Evolutionary conservation across 1,139 yeast species (phyloP), one percentile per base, ranked within the genome.

Genomic region (Suhomyces taliae): DNA sequence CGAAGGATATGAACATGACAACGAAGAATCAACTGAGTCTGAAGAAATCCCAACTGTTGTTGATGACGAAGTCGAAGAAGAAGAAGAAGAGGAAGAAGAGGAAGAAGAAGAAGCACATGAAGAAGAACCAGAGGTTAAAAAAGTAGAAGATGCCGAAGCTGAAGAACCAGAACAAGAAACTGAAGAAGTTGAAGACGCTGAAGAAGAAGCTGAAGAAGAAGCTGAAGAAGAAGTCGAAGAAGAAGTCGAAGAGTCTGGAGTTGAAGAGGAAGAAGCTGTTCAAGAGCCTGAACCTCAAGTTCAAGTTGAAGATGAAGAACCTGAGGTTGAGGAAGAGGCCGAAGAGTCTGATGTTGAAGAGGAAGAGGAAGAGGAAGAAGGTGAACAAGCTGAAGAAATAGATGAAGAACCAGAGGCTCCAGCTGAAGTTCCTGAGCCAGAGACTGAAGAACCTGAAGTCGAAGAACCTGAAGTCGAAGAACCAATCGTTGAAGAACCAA

Each of bases 351-450:
- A 36, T 8, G 27, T 10, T 29, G 32, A 29, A 29, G 32, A 29
- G 32, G 32, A 29, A 12, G 45, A 44, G 26, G 44, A 41, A 10
- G 41, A 33, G 11, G 46, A 35, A 15, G 43, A 31, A 40, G 43
- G 8, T n/a, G 34, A 26, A 8, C 38, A 36, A 36, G 46, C 15
- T 11, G 37, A 35, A 5, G 48, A 41, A 36, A 36, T 11, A 27
- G 36, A 40, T 10, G 44, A 14, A 9, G 47, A 19, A n/a, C 45
- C 31, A 33, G 44, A 26, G 14, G 41, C 32, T 27, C 51, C 37
- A 15, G 48, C 24, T 14, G 15, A 31, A 27, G 53, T 8, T 7
- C 45, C 46, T 8, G 34, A 48, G 36, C 35, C 43, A 27, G 45
- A 44, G 12, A n/a, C 35, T 26, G 38, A 29, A 4, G 40, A 44